Evolutionary conservation across 23 red algal genomes (phyloP).

Genomic region (Gracilaria vermiculophylla): DNA sequence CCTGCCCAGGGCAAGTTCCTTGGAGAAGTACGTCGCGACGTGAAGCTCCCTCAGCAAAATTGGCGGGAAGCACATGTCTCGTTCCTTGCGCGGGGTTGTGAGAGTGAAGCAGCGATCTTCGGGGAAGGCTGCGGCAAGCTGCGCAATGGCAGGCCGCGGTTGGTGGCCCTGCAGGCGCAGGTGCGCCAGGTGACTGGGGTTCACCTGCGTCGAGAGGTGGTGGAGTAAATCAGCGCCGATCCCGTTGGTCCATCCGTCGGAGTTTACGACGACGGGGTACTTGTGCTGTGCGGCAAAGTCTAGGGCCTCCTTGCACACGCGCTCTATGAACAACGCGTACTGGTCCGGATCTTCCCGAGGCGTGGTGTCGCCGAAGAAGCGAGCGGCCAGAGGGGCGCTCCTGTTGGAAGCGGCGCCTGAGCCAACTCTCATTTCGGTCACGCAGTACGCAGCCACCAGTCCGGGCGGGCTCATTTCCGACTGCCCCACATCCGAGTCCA

Average conservation of each 20-base stretch:
- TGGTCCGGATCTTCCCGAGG: conserved; percentile 22
- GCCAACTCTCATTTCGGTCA: background rate
- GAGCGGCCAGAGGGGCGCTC: background rate
- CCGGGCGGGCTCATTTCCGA: conserved; percentile 29
- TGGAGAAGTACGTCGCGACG: conserved; percentile 16
- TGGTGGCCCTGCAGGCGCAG: background rate
- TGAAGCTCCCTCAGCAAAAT: conserved; percentile 9
- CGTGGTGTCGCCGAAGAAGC: conserved; percentile 27
- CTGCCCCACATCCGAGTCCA: conserved; percentile 31
- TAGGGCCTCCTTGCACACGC: background rate
- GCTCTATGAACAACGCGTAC: background rate
- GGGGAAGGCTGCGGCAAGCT: background rate
- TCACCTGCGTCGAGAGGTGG: background rate
- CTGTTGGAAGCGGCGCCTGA: conserved; percentile 10
- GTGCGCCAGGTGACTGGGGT: background rate
- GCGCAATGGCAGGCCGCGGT: background rate
- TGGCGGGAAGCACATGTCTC: conserved; percentile 3
- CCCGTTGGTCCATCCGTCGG: conserved; percentile 21
- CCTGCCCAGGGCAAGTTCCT: conserved; percentile 12
- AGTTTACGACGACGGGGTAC: conserved; percentile 13
- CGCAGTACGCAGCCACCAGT: conserved; percentile 11
- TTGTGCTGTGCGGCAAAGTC: background rate
- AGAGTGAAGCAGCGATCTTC: background rate
- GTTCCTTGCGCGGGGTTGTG: background rate
- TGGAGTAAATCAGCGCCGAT: conserved; percentile 12